Evolutionary conservation across 1,284 basidiomycete species (phyloP), one percentile per base, ranked within the genome.

Genomic region (Pisolithus thermaeus): DNA sequence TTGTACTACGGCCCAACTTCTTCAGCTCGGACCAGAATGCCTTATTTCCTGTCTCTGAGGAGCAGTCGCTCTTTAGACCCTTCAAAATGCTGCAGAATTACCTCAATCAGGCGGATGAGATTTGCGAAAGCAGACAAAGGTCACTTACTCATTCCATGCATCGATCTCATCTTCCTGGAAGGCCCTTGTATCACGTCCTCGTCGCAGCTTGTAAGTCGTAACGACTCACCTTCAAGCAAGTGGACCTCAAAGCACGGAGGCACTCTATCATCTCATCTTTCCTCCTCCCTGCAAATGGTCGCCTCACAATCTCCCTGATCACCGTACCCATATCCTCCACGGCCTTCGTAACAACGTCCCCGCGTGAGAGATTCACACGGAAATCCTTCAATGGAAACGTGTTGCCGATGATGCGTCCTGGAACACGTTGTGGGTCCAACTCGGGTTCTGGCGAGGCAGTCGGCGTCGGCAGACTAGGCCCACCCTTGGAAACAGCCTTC

Each of bases 331-430:
- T 66, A 67, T 94, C 91, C 60, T 87, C 80, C 9, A 92, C 85
- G 0, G 89, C 89, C 67, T 94, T 92, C 23, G 77, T 80, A 46
- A 92, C 89, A 16, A 91, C 70, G 63, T 92, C 90, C 0, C 88
- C 89, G 47, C 78, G 74, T 39, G 76, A 74, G 18, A 89, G 70
- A 59, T 90, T 84, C 58, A 76, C 72, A 55, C 73, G 72, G 69
- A 94, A 94, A 69, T 95, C 92, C 47, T 73, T 74, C 39, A 94
- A 71, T 1, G 92, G 91, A 56, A 75, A 73, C 1, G 83, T 80
- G 47, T 76, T 78, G n/a, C 88, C 86, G 40, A 94, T 79, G 47
- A 90, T 86, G 41, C 83, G 72, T 7, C 83, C 83, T 1, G 70
- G 68, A 12, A 67, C 70, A 12, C 67, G 66, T 25, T 69, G 70